phyloP scores from a whole-genome alignment of 2,329 filamentous ascomycete genomes.

The Sporothrix globosa region DNA sequence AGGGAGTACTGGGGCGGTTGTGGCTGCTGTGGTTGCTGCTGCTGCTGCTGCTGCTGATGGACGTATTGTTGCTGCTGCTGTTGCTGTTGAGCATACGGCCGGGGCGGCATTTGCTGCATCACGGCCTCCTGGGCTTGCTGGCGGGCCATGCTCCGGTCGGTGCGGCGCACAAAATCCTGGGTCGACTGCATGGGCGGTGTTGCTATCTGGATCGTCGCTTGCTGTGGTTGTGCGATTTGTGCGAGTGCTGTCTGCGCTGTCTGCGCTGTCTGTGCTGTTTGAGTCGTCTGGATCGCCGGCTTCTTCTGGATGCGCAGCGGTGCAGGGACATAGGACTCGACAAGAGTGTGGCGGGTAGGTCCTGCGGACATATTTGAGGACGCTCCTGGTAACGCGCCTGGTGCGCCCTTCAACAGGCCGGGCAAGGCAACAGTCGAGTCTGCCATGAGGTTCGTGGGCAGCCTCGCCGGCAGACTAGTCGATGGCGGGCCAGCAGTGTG shows the following conservation, averaged over 20 bases:
- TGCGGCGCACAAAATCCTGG: slow-evolving; percentile 40
- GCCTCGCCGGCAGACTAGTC: slow-evolving; percentile 30
- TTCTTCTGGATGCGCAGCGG: slow-evolving; percentile 23
- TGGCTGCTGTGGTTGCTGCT: slow-evolving; percentile 7
- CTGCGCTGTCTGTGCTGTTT: neutral
- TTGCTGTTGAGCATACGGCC: neutral
- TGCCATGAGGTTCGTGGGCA: slow-evolving; percentile 23
- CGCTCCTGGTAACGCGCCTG: too few relatives aligned
- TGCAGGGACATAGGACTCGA: slow-evolving; percentile 25
- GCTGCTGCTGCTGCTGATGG: neutral
- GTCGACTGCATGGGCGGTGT: slow-evolving; percentile 31
- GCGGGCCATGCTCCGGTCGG: slow-evolving; percentile 36
- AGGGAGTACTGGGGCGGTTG: neutral
- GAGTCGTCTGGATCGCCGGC: too few relatives aligned
- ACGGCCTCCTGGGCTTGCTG: slow-evolving; percentile 32
- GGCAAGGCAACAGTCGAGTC: neutral
- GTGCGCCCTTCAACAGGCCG: neutral
- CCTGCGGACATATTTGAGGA: neutral
- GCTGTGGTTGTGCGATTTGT: slow-evolving; percentile 22
- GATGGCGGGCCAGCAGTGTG: slow-evolving; percentile 5
- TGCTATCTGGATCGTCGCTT: neutral
- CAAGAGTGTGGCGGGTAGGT: neutral
- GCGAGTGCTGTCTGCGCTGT: neutral
- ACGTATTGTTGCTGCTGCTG: slow-evolving; percentile 23
- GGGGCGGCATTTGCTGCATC: slow-evolving; percentile 28